phyloP scores from a whole-genome alignment of 345 rosid species.

The Syzygium aqueum region DNA sequence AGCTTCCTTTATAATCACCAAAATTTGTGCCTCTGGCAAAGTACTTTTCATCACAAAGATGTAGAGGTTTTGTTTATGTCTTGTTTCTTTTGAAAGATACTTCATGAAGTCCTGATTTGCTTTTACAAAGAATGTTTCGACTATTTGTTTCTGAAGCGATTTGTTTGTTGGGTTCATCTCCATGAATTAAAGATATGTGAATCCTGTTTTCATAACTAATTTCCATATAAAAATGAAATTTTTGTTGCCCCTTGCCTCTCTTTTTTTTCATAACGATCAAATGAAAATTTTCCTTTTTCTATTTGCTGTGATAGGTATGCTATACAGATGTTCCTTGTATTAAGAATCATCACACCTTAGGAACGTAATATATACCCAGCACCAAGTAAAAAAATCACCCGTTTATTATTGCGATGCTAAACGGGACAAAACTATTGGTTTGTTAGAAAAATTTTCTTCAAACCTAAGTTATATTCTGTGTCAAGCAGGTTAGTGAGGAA shows the following conservation, averaged over 20 bases:
- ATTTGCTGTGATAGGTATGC: neutral
- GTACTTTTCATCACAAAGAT: neutral
- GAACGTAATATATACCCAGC: neutral
- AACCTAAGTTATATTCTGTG: neutral
- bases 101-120: neutral
- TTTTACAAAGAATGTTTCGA: neutral
- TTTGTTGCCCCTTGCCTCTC: neutral
- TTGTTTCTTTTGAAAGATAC: neutral
- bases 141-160: neutral
- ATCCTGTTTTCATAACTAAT: neutral
- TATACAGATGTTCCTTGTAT: neutral
- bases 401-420: neutral
- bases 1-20: neutral
- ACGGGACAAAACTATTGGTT: neutral
- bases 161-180: neutral
- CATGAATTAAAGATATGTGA: neutral
- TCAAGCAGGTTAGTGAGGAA: constrained; percentile 5
- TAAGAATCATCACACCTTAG: neutral
- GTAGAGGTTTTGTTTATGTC: neutral
- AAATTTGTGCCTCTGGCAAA: neutral
- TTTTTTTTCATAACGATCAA: neutral
- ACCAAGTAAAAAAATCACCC: neutral
- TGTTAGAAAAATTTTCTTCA: neutral
- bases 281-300: neutral
- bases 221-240: neutral